Conservation (phyloP, 2,329 filamentous ascomycete genomes). For the Fusarium irregulare region DNA sequence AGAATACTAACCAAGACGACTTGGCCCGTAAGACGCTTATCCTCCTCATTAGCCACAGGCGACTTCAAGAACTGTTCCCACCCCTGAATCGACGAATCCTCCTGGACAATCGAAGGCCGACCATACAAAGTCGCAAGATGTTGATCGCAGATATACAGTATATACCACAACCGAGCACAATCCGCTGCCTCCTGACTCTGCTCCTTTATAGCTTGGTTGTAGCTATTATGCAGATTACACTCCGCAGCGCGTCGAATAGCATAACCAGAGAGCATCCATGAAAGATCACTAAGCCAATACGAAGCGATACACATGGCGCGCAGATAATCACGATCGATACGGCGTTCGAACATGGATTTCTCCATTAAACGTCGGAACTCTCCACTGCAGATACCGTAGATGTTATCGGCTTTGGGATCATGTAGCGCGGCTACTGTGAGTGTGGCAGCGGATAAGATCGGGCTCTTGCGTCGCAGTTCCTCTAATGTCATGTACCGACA, state of each 20-base stretch:
- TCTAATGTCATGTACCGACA: constrained; percentile 62
- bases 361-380: constrained; percentile 68
- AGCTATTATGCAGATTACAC: constrained; percentile 58
- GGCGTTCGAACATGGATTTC: constrained; percentile 54
- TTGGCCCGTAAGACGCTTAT: constrained; percentile 69
- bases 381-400: constrained; percentile 65
- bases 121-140: constrained; percentile 72
- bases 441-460: constrained; percentile 66
- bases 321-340: constrained; percentile 62
- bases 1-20: constrained; percentile 69
- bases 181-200: constrained; percentile 60
- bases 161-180: constrained; percentile 69
- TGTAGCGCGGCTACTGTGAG: constrained; percentile 70
- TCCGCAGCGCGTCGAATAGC: constrained; percentile 63
- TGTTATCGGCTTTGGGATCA: constrained; percentile 63
- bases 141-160: constrained; percentile 70
- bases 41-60: constrained; percentile 62
- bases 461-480: constrained; percentile 65
- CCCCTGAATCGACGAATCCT: constrained; percentile 67
- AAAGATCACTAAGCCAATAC: constrained; percentile 72
- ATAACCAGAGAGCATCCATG: constrained; percentile 70
- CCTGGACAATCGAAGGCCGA: constrained; percentile 67
- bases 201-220: constrained; percentile 53
- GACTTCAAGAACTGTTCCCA: constrained; percentile 67
- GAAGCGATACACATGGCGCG: constrained; percentile 70